phyloP scores from a whole-genome alignment of 495 filamentous ascomycete species.

The Ascodesmis nigricans region DNA sequence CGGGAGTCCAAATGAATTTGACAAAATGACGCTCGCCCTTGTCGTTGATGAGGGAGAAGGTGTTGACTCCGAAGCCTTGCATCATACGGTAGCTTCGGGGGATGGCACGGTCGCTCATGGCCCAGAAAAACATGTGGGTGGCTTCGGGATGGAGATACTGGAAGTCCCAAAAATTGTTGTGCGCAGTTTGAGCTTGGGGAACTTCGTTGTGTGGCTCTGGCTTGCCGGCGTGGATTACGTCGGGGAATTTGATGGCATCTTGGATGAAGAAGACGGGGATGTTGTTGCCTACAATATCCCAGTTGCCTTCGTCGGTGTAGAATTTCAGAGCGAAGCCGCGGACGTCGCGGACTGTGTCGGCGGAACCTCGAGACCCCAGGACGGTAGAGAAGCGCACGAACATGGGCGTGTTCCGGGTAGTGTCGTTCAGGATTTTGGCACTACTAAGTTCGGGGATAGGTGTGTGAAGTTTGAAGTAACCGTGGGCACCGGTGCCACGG shows the following conservation, averaged over 20 bases:
- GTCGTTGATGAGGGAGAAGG: constrained; percentile 49
- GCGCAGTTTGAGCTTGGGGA: constrained; percentile 26
- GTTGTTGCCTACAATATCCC: constrained; percentile 55
- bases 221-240: constrained; percentile 53
- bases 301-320: constrained; percentile 36
- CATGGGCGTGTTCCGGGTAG: constrained; percentile 52
- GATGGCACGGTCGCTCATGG: constrained; percentile 58
- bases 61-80: constrained; percentile 82
- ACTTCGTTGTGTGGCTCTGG: constrained; percentile 62
- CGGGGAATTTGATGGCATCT: constrained; percentile 51
- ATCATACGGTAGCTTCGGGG: constrained; percentile 72
- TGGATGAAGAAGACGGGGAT: constrained; percentile 58
- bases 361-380: constrained; percentile 50
- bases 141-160: constrained; percentile 44
- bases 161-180: constrained; percentile 40
- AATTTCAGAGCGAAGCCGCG: constrained; percentile 66
- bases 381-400: constrained; percentile 73
- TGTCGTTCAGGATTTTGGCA: constrained; percentile 60
- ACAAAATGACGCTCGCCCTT: constrained; percentile 53
- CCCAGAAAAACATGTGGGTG: constrained; percentile 71
- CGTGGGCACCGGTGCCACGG: constrained; percentile 63
- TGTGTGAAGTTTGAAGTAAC: constrained; percentile 54
- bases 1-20: constrained; percentile 63
- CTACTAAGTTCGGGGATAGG: constrained; percentile 36
- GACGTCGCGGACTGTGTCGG: constrained; percentile 63